These are phyloP conservation scores for Berkeleyomyces basicola DNA, from an alignment of 2,329 filamentous ascomycete species.

Conservation along the genomic window DNA sequence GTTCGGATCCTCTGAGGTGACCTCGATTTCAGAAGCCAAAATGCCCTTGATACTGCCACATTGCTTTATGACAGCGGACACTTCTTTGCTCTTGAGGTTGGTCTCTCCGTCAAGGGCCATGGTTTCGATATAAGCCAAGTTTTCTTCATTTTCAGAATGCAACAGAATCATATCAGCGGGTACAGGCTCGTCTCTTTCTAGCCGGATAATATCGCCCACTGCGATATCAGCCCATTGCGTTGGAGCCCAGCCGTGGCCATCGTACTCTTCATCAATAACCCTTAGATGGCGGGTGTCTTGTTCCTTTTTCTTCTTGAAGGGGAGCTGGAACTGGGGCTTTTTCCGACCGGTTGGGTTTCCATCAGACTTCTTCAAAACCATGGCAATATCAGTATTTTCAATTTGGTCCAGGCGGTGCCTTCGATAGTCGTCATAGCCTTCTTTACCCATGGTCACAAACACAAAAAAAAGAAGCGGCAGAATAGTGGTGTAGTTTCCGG, in stretches of 20 bases:
- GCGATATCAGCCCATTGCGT: conserved; percentile 29
- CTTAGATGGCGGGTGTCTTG: conserved; percentile 4
- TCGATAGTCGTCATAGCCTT: conserved; percentile 73
- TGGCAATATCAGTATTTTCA: conserved; percentile 47
- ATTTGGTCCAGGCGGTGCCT: conserved; percentile 65
- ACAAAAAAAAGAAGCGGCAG: conserved; percentile 63
- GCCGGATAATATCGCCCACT: conserved; percentile 33
- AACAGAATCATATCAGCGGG: conserved; percentile 74
- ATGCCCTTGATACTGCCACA: conserved; percentile 41
- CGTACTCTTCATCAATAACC: conserved; percentile 43
- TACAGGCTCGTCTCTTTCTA: conserved; percentile 54
- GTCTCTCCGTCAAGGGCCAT: conserved; percentile 76
- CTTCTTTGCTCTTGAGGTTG: conserved; percentile 62
- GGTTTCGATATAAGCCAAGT: conserved; percentile 67
- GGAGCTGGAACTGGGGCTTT: conserved; percentile 8
- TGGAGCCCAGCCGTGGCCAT: conserved; percentile 34
- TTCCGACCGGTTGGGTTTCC: neutral
- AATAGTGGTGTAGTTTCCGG: conserved; percentile 58
- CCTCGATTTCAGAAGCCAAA: conserved; percentile 37
- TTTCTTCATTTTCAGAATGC: conserved; percentile 60
- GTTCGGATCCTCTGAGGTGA: conserved; percentile 63
- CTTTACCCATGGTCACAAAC: conserved; percentile 63
- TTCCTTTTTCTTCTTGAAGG: conserved; percentile 25
- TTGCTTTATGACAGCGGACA: conserved; percentile 40
- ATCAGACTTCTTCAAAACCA: conserved; percentile 19